Conservation (phyloP, 2,329 filamentous ascomycete species). For the Macrophomina tecta region DNA sequence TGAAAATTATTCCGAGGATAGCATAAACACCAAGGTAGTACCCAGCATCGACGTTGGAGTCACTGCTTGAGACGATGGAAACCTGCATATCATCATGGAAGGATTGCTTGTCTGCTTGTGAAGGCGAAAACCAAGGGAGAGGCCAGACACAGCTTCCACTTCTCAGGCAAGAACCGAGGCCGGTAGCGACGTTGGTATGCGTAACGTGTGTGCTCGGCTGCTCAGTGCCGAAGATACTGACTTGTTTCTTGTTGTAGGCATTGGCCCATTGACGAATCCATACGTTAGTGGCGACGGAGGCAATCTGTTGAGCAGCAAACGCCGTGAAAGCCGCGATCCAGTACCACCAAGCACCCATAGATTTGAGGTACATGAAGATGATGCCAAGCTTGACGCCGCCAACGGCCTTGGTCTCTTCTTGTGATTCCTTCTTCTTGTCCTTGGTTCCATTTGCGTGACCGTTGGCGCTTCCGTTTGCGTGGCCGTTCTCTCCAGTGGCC, state of each 20-base stretch:
- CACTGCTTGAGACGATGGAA: slow-evolving; percentile 48
- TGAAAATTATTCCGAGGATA: slow-evolving; percentile 76
- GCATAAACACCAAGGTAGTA: slow-evolving; percentile 90
- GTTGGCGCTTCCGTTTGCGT: slow-evolving; percentile 58
- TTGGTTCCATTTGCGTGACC: slow-evolving; percentile 54
- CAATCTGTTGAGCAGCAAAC: slow-evolving; percentile 83
- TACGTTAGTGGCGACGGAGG: slow-evolving; percentile 84
- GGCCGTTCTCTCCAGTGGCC: slow-evolving; percentile 39
- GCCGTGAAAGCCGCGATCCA: slow-evolving; percentile 78
- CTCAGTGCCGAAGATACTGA: slow-evolving; percentile 36
- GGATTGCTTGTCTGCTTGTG: slow-evolving; percentile 22
- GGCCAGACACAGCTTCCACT: slow-evolving; percentile 59
- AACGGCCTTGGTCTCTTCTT: slow-evolving; percentile 75
- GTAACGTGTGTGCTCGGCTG: slow-evolving; percentile 45
- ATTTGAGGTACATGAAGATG: slow-evolving; percentile 79
- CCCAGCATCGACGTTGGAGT: slow-evolving; percentile 70
- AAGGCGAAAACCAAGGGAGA: slow-evolving; percentile 38
- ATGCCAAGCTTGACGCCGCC: slow-evolving; percentile 89
- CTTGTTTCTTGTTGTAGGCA: slow-evolving; percentile 69
- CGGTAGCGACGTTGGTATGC: slow-evolving; percentile 49
- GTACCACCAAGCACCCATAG: slow-evolving; percentile 98
- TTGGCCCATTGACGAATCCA: slow-evolving; percentile 98
- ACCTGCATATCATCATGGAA: slow-evolving; percentile 36
- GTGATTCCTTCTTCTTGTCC: slow-evolving; percentile 36
- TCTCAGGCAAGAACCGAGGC: slow-evolving; percentile 54